Percentiles rank a stretch among this genome's conserved stretches.
Evolutionary conservation across 2,329 filamentous ascomycete species (phyloP).

Genomic region (Neonectria ditissima): DNA sequence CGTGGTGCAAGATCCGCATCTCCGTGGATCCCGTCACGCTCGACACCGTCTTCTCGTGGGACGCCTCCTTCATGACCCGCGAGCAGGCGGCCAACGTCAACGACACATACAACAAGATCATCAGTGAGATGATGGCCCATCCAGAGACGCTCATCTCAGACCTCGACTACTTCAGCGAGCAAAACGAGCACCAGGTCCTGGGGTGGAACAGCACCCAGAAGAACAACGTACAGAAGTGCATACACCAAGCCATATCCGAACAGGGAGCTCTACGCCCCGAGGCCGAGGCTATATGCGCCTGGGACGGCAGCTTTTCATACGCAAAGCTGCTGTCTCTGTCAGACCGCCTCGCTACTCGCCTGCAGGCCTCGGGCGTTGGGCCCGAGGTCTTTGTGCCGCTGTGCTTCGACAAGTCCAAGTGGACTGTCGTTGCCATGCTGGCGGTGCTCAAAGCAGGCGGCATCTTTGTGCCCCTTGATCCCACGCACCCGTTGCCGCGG

Average conservation of each 20-base stretch:
- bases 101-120: constrained; percentile 61
- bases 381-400: constrained; percentile 45
- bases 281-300: constrained; percentile 55
- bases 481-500: constrained; percentile 36
- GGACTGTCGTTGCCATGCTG: constrained; percentile 45
- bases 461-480: constrained; percentile 40
- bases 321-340: constrained; percentile 54
- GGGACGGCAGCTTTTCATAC: constrained; percentile 59
- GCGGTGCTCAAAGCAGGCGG: constrained; percentile 44
- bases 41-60: constrained; percentile 45
- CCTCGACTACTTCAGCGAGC: constrained; percentile 61
- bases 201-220: constrained; percentile 30
- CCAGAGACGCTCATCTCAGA: constrained; percentile 55
- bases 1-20: constrained; percentile 37
- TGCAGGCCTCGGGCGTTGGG: constrained; percentile 37
- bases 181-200: constrained; percentile 63
- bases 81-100: constrained; percentile 59
- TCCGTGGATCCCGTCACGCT: constrained; percentile 33
- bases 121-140: constrained; percentile 55
- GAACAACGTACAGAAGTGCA: constrained; percentile 51
- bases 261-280: constrained; percentile 50
- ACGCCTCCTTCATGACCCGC: constrained; percentile 54
- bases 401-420: constrained; percentile 48
- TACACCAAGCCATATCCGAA: constrained; percentile 56
- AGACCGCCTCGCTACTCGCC: constrained; percentile 48